Percentiles rank a stretch among this genome's conserved stretches.
Conservation (phyloP, 2,329 filamentous ascomycete species). For the Cordyceps cicadae region DNA sequence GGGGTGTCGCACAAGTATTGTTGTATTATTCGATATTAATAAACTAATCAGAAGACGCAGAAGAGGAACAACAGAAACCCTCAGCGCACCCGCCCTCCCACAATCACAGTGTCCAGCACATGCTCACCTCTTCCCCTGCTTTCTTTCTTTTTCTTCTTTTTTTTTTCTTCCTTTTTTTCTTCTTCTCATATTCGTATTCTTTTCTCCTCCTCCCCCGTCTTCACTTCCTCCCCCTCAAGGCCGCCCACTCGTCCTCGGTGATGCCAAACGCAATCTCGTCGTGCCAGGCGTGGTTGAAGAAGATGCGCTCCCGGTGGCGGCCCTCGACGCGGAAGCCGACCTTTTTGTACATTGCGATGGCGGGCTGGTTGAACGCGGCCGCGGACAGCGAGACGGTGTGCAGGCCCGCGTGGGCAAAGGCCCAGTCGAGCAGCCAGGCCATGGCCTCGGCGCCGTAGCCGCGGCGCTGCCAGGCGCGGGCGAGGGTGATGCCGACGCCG, state of each 20-base stretch:
- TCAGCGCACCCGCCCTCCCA: too few relatives aligned
- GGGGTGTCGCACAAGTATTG: background rate
- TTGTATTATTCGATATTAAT: background rate
- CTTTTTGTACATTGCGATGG: slow-evolving; percentile 32
- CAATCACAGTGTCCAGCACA: background rate
- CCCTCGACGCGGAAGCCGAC: slow-evolving; percentile 38
- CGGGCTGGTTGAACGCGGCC: slow-evolving; percentile 35
- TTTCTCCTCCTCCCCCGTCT: too few relatives aligned
- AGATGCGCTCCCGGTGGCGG: slow-evolving; percentile 22
- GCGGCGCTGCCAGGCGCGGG: slow-evolving; percentile 25
- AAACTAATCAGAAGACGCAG: background rate
- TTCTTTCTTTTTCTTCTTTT: background rate
- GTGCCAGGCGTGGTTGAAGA: slow-evolving; percentile 32
- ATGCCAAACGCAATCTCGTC: slow-evolving; percentile 28
- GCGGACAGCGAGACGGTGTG: slow-evolving; percentile 34
- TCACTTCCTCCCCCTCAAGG: background rate
- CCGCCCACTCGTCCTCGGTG: slow-evolving; percentile 29
- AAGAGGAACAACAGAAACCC: too few relatives aligned
- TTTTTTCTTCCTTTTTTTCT: too few relatives aligned
- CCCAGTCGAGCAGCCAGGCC: slow-evolving; percentile 38
- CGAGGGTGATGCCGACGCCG: slow-evolving; percentile 29
- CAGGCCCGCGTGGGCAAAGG: slow-evolving; percentile 34
- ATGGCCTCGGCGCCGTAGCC: slow-evolving; percentile 40
- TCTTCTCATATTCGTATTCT: too few relatives aligned
- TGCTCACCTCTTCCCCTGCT: background rate